A percentile compares a stretch with the other conserved stretches of the same genome.
phyloP scores from a whole-genome alignment of 352 stramenopile genomes.

The Pythium periplocum region DNA sequence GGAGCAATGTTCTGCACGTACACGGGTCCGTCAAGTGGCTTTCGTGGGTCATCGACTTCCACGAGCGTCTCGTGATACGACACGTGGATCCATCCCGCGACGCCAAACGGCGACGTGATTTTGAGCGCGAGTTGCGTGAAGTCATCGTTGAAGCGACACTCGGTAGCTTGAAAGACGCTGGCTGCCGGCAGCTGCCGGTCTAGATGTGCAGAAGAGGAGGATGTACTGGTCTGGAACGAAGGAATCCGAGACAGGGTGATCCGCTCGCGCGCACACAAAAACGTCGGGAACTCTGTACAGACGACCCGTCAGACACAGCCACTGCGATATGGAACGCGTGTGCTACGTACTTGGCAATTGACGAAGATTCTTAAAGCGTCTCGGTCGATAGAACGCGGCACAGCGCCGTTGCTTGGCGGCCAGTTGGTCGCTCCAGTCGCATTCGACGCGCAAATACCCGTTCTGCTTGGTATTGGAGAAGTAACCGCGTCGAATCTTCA shows the following conservation, averaged over 20 bases:
- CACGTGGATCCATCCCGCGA: conserved; percentile 61
- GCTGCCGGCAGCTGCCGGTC: conserved; percentile 40
- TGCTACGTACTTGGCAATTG: conserved; percentile 42
- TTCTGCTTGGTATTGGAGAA: conserved; percentile 71
- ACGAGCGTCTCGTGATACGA: conserved; percentile 46
- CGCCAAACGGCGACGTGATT: conserved; percentile 52
- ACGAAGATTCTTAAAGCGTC: conserved; percentile 46
- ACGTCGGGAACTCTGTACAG: conserved; percentile 47
- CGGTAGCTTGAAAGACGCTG: conserved; percentile 66
- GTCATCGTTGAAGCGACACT: conserved; percentile 64
- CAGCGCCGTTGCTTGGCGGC: conserved; percentile 17
- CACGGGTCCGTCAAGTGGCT: conserved; percentile 22
- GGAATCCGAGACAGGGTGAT: conserved; percentile 45
- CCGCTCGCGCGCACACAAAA: conserved; percentile 44
- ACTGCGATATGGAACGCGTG: background rate
- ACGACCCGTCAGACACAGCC: conserved; percentile 2
- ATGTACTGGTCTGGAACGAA: conserved; percentile 30
- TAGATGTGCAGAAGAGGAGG: conserved; percentile 19
- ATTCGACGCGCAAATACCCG: conserved; percentile 63
- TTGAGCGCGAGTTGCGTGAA: conserved; percentile 67
- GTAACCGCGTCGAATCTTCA: conserved; percentile 69
- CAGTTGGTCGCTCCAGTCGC: conserved; percentile 30
- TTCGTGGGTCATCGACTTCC: conserved; percentile 48
- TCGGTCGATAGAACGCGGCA: conserved; percentile 14
- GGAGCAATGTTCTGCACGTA: conserved; percentile 70